Percentiles rank a stretch among this genome's conserved stretches.
Evolutionary conservation across 2,329 filamentous ascomycete genomes (phyloP).

Genomic region (Penicillium psychrosexuale): DNA sequence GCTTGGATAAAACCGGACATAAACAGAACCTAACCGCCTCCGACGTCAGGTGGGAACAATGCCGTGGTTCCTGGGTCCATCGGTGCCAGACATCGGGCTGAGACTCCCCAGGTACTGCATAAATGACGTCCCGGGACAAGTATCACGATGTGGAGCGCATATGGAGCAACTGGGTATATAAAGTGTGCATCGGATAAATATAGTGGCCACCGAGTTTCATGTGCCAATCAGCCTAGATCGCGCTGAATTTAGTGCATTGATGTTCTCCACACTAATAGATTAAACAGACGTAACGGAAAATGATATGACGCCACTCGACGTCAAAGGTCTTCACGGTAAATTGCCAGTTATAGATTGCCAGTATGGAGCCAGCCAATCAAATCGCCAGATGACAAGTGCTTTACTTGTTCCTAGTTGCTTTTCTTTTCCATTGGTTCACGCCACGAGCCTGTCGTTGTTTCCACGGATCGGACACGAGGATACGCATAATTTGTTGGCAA

Average conservation of each 20-base stretch:
- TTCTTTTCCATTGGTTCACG: conserved; percentile 1
- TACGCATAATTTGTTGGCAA: neutral
- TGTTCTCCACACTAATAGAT: conserved; percentile 24
- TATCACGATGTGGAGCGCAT: conserved; percentile 9
- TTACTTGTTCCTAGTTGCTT: neutral
- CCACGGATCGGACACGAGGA: conserved; percentile 12
- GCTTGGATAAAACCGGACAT: conserved; percentile 14
- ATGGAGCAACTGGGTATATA: conserved; percentile 6
- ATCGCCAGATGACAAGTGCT: too few species aligned
- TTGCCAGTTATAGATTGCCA: neutral
- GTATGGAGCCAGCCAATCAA: neutral
- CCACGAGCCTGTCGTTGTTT: conserved; percentile 12
- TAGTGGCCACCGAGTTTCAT: neutral
- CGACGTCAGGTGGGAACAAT: conserved; percentile 25
- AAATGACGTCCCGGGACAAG: conserved; percentile 13
- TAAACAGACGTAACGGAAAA: conserved; percentile 20
- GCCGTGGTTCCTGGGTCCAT: neutral
- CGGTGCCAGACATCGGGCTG: neutral
- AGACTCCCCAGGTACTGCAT: neutral
- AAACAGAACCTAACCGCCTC: conserved; percentile 16
- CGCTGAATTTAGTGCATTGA: conserved; percentile 10
- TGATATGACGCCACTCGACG: conserved; percentile 22
- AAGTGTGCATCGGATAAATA: neutral
- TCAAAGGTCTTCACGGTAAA: conserved; percentile 3
- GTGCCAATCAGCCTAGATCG: conserved; percentile 8